Conservation (phyloP, 208 protist genomes). For the Endotrypanum monterogeii region DNA sequence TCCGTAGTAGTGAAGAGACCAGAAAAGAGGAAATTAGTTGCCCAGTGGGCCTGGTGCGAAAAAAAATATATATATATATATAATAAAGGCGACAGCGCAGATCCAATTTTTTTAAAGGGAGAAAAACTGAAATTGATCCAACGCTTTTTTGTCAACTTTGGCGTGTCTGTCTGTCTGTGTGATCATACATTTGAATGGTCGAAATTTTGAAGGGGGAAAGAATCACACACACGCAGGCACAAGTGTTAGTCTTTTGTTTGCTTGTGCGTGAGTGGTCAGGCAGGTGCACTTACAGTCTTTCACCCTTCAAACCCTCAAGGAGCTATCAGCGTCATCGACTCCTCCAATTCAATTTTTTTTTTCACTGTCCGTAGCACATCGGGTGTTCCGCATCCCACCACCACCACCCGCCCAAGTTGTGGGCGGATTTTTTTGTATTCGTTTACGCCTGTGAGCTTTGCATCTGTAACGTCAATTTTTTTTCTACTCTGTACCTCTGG, state of each 20-base stretch:
- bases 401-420: background rate
- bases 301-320: background rate
- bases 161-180: slow-evolving; percentile 1
- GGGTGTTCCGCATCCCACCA: background rate
- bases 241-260: too few relatives aligned
- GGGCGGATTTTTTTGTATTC: background rate
- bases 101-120: too few relatives aligned
- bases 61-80: too few relatives aligned
- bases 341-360: background rate
- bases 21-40: too few relatives aligned
- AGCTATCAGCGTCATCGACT: background rate
- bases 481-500: background rate
- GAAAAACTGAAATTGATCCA: too few relatives aligned
- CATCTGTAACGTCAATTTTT: background rate
- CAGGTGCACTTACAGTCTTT: background rate
- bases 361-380: background rate
- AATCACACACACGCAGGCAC: too few relatives aligned
- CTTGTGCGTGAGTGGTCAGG: background rate
- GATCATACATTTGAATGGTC: background rate
- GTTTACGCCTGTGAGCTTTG: background rate
- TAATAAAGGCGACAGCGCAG: too few relatives aligned
- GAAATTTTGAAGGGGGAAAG: background rate
- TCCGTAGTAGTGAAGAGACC: too few relatives aligned
- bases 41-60: too few relatives aligned
- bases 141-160: too few relatives aligned